Base-by-base conservation (phyloP, 495 filamentous ascomycete species). In the Penicillium goetzii region DNA sequence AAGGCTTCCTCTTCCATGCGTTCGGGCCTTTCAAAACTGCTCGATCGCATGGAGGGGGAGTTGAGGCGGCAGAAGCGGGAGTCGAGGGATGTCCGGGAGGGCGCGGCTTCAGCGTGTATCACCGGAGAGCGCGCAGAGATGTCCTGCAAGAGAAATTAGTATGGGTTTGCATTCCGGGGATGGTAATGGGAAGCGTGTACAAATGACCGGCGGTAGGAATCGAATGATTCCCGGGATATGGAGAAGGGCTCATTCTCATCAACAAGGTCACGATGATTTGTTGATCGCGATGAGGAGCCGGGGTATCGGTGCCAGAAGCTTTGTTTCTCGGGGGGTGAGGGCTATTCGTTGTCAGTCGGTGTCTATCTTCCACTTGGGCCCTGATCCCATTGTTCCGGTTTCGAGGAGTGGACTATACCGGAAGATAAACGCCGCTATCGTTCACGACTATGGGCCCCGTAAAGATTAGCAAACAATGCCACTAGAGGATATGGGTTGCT, bases 201-300 rank as follows among this genome's bases (percentile, higher is more conserved):
- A 80, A 99, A 99, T 61, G 95, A 97, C 63, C 95, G 88, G 56
- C 95, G 86, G 74, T 99, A 99, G 30, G 94, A 97, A 74, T 99
- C 95, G 75, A 98, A 99, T 10, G 93, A 97, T 78, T 99, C 95
- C 67, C 95, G 88, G 33, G 95, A 97, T 77, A 99, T 99, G 56
- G 90, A 92, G 77, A 99, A 99, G 25, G 91, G 93, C 69, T 98
- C 95, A 70, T 92, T 91, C 61, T 94, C 90, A 68, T 88, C 83
- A 59, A 92, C 79, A 59, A 88, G 83, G 68, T 84, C 87, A 30
- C 85, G 84, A 61, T 89, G 90, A 71, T 89, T 90, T 9, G 90
- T 90, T 1, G 88, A 85, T 65, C 83, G 84, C 14, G 86, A 86
- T 10, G 89, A 87, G 47, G 89, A 87, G 47, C 81, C 82, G 28